These are phyloP conservation scores for Orobanche coerulescens DNA, from an alignment of 257 asterid genomes.

Conservation along the genomic window DNA sequence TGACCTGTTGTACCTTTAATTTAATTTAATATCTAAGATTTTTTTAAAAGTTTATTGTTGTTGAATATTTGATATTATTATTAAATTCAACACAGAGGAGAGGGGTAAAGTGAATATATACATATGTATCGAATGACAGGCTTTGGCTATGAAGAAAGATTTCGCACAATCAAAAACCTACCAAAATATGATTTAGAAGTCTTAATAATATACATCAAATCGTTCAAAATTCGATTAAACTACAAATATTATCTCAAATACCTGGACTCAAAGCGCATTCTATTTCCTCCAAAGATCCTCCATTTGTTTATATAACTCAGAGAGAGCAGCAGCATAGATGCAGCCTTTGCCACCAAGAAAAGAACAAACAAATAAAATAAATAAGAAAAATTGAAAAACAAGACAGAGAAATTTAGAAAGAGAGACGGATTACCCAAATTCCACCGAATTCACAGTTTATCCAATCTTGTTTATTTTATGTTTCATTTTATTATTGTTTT, in stretches of 20 bases:
- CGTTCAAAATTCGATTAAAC: background rate
- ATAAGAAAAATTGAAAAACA: background rate
- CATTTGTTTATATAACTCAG: conserved; percentile 80
- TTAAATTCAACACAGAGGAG: too few species aligned
- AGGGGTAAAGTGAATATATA: too few species aligned
- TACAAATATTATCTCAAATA: conserved; percentile 25
- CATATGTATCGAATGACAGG: too few species aligned
- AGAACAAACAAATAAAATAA: conserved; percentile 6
- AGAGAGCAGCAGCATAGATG: conserved; percentile 83
- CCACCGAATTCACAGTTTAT: background rate
- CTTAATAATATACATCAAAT: conserved; percentile 21
- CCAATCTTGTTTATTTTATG: too few species aligned
- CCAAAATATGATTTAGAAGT: conserved; percentile 6
- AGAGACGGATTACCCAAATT: background rate
- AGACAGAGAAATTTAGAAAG: background rate
- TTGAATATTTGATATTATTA: too few species aligned
- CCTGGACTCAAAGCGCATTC: conserved; percentile 68
- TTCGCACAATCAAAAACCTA: background rate
- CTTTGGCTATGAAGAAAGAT: background rate
- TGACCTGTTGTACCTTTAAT: too few species aligned
- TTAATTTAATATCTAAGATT: too few species aligned
- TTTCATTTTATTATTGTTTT: background rate
- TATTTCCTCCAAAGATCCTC: conserved; percentile 85
- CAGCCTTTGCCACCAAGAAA: conserved; percentile 46
- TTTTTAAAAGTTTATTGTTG: too few species aligned